Conservation (phyloP, 2,329 filamentous ascomycete species). For the Pseudocercospora fijiensis region DNA sequence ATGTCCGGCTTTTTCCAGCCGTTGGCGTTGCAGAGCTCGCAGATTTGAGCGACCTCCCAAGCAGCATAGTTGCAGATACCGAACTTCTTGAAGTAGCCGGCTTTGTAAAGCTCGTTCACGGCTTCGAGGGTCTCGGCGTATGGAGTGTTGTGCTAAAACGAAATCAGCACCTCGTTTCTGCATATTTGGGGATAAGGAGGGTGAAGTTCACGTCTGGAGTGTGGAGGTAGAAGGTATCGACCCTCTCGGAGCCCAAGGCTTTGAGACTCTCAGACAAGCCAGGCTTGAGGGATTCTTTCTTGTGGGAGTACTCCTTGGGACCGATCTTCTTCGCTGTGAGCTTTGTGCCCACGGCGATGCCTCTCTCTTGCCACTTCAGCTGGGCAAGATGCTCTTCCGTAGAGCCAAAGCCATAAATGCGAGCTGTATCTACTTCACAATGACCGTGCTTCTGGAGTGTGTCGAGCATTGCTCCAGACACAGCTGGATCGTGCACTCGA, state of each 20-base stretch:
- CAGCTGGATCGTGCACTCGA: slow-evolving; percentile 28
- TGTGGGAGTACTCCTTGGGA: slow-evolving; percentile 28
- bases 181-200: not conserved
- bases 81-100: slow-evolving; percentile 47
- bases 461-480: slow-evolving; percentile 29
- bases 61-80: slow-evolving; percentile 50
- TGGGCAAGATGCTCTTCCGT: slow-evolving; percentile 34
- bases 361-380: slow-evolving; percentile 32
- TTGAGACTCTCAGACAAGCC: slow-evolving; percentile 65
- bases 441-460: slow-evolving; percentile 35
- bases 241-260: slow-evolving; percentile 66
- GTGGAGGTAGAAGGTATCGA: slow-evolving; percentile 72
- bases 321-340: slow-evolving; percentile 23
- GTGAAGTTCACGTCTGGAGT: not conserved
- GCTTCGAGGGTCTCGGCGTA: slow-evolving; percentile 48
- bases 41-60: slow-evolving; percentile 51
- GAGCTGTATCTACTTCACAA: slow-evolving; percentile 35
- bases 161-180: slow-evolving; percentile 56
- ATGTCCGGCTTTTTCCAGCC: slow-evolving; percentile 47
- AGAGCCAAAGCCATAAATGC: slow-evolving; percentile 31
- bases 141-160: slow-evolving; percentile 37
- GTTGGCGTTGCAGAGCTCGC: slow-evolving; percentile 45
- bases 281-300: slow-evolving; percentile 46
- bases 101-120: slow-evolving; percentile 48
- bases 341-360: slow-evolving; percentile 35